Evolutionary conservation across 1,139 yeast genomes (phyloP), one percentile per base, ranked within the genome.

Genomic region (Dujonia santamariae): DNA sequence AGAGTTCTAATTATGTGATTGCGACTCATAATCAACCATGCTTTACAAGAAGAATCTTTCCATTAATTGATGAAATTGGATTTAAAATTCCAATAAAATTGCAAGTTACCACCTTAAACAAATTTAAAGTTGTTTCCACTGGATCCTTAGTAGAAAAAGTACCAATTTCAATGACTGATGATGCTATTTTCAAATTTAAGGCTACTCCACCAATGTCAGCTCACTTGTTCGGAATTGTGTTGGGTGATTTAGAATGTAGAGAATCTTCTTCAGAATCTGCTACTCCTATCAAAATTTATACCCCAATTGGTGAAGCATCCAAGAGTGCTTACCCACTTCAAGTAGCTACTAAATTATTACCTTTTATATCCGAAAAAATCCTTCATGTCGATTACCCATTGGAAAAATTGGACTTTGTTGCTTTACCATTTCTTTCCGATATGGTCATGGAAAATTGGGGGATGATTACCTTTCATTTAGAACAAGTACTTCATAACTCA

Each of bases 361-460:
- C 82, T 3, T 38, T 74, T 2, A 42, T 63, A 28, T 75, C 67
- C 37, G 34, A 52, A 0, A 55, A 65, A 21, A n/a, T n/a, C n/a
- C 68, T 82, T 35, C 61, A 64, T 0, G 50, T 51, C 11, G 43
- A 50, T 2, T 82, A 67, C 46, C 90, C 90, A 1, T 59, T 80
- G 42, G 58, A 63, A 4, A 84, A 84, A 45, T 54, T 83, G 26
- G 92, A 83, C 49, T 59, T 84, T 31, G 73, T 80, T 2, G 74
- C 84, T 1, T 53, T 84, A 11, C 92, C 92, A 5, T 81, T 78
- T 46, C 63, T 84, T 39, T 67, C 78, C 22, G 90, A 83, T 53
- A 84, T 85, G 39, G 92, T 85, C 4, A 84, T 82, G 80, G 94
- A 84, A 51, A 82, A 83, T 50, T 80, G 84, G 76, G 85, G 86